Base-by-base conservation (phyloP, 352 stramenopile genomes). In the Pythium pyrilobum region DNA sequence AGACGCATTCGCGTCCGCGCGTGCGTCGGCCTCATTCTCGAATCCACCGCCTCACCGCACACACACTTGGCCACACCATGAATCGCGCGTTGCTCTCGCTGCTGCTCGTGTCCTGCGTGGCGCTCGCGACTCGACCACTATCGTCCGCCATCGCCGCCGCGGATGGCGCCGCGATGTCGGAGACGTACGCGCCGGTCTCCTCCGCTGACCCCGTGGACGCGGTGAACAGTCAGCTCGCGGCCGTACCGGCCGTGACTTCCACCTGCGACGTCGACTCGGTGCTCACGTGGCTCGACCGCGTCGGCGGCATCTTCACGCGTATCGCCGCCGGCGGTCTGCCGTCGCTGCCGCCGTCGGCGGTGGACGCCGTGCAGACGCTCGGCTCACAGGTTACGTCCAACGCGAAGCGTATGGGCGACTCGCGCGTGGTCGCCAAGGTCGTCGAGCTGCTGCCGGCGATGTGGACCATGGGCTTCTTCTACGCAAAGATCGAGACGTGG, bases 381-480 rank as follows among this genome's bases (percentile, higher is more conserved):
- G 37, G 62, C 36, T 49, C 38, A 2, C 48, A 63, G 16, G 62
- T 86, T n/a, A 42, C 66, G 41, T 10, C 18, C 20, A 52, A 36
- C 4, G 31, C 52, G 11, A 31, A n/a, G 5, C 52, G 77, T 10
- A 38, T 72, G 11, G 63, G 55, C 20, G 52, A 80, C 61, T 8
- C 33, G 12, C 24, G 6, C 0, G 63, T 87, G 31, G 36, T 83
- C 20, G 50, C 53, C 27, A 66, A 60, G 23, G 39, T 77, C 44
- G 32, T 74, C 16, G 49, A 64, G 28, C 32, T 82, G 12, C 28
- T 76, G 11, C 73, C 76, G 6, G 73, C 67, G 20, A 64, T 87
- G 12, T 87, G 73, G 73, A 55, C 58, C 18, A 66, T 65, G 32
- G 73, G 71, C 18, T 84, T 74, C 54, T 87, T 71, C 73, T 87